These are phyloP conservation scores for Phtheirospermum japonicum DNA, from an alignment of 257 asterid species.

Conservation along the genomic window DNA sequence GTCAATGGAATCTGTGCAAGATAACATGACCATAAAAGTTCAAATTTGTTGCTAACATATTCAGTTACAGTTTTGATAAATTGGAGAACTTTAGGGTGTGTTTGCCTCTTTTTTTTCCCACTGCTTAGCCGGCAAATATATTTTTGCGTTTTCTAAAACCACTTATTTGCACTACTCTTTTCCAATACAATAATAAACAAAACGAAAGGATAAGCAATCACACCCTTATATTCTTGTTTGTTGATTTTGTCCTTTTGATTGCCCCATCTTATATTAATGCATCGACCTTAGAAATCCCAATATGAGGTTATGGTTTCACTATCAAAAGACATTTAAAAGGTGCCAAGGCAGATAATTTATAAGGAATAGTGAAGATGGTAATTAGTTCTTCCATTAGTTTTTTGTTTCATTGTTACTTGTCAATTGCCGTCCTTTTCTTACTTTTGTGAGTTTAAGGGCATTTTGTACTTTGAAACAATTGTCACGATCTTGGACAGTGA, in stretches of 20 bases:
- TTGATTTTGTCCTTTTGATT: no score
- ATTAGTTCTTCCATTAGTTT: neutral
- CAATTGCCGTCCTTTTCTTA: neutral
- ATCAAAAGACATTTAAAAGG: neutral
- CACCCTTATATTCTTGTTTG: no score
- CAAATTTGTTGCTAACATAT: neutral
- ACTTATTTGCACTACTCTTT: no score
- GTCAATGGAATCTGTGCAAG: slow-evolving; percentile 1
- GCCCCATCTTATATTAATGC: no score
- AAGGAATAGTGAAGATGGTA: neutral
- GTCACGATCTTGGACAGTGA: neutral
- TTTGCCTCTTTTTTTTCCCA: neutral
- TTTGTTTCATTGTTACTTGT: neutral
- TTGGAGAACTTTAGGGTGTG: neutral
- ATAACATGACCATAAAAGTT: neutral
- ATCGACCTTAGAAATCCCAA: no score
- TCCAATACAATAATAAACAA: no score
- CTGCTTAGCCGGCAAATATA: neutral
- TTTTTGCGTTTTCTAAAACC: no score
- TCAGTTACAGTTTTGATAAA: slow-evolving; percentile 8
- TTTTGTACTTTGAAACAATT: neutral
- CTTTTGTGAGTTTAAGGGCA: neutral
- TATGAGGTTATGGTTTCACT: no score
- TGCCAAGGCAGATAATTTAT: neutral
- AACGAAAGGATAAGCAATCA: no score